Conservation (phyloP, 2,329 filamentous ascomycete genomes). For the Fusarium sp. region DNA sequence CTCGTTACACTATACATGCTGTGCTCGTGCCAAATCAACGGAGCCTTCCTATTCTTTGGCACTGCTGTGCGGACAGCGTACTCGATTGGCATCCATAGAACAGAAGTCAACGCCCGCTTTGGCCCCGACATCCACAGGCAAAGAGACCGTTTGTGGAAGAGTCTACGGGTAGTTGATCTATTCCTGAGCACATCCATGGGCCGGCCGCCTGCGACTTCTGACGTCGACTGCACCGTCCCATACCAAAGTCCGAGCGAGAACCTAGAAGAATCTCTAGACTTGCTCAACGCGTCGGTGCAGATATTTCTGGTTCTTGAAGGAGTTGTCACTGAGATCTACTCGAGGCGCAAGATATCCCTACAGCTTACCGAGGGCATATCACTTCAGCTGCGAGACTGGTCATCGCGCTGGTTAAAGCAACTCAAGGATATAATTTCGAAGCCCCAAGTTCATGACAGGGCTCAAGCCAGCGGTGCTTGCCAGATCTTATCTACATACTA, state of each 20-base stretch:
- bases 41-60: slow-evolving; percentile 65
- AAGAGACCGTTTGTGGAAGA: slow-evolving; percentile 65
- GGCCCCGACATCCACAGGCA: slow-evolving; percentile 56
- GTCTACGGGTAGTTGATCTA: slow-evolving; percentile 62
- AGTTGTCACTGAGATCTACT: slow-evolving; percentile 64
- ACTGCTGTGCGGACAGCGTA: slow-evolving; percentile 64
- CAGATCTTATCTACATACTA: slow-evolving; percentile 65
- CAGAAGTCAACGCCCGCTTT: slow-evolving; percentile 65
- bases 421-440: slow-evolving; percentile 54
- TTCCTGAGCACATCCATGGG: slow-evolving; percentile 66
- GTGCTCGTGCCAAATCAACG: slow-evolving; percentile 65
- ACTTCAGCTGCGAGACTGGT: slow-evolving; percentile 63
- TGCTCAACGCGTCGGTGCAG: slow-evolving; percentile 64
- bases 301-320: slow-evolving; percentile 63
- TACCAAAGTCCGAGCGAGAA: slow-evolving; percentile 53
- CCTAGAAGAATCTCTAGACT: slow-evolving; percentile 55
- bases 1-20: slow-evolving; percentile 66
- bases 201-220: slow-evolving; percentile 63
- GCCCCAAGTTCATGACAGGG: slow-evolving; percentile 35
- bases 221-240: slow-evolving; percentile 65
- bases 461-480: slow-evolving; percentile 58
- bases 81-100: slow-evolving; percentile 64
- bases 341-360: slow-evolving; percentile 63
- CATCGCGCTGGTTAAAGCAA: slow-evolving; percentile 58
- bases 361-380: slow-evolving; percentile 66